Conservation (phyloP, 108 stramenopile species). For the Skeletonema potamos region DNA sequence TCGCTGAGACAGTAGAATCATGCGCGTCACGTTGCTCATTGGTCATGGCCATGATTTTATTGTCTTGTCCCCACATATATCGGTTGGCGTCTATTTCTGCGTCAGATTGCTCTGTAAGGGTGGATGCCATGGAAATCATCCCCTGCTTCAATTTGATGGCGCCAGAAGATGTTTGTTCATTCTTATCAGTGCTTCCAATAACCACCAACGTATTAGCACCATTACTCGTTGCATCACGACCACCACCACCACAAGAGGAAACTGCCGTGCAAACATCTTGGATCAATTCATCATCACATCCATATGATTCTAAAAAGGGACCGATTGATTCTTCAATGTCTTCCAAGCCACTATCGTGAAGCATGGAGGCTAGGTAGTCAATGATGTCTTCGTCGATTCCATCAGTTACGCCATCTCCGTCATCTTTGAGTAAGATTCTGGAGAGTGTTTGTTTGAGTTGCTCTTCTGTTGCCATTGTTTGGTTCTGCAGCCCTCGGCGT, state of each 20-base stretch:
- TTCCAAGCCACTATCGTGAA: constrained; percentile 40
- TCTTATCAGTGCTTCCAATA: constrained; percentile 8
- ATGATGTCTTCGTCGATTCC: constrained; percentile 55
- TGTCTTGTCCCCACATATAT: constrained; percentile 72
- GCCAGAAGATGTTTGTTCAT: constrained; percentile 1
- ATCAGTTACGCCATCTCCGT: constrained; percentile 30
- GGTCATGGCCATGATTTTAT: constrained; percentile 66
- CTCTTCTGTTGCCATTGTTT: constrained; percentile 18
- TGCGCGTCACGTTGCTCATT: constrained; percentile 73
- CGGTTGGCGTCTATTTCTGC: constrained; percentile 62
- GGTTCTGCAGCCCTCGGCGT: too few species aligned
- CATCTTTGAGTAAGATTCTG: constrained; percentile 23
- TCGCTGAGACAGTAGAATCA: constrained; percentile 59
- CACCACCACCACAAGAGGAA: neutral
- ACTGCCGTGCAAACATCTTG: constrained; percentile 42
- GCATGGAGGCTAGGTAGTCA: constrained; percentile 67
- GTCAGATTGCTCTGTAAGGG: constrained; percentile 49
- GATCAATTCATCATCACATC: constrained; percentile 50
- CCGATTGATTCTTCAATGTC: constrained; percentile 59
- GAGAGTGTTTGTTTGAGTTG: constrained; percentile 20
- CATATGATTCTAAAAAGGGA: constrained; percentile 69
- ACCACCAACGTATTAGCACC: neutral
- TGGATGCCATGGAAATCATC: constrained; percentile 68
- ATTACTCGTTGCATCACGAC: neutral
- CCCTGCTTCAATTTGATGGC: constrained; percentile 67